These are phyloP conservation scores for Saccharata proteae DNA, from an alignment of 2,329 filamentous ascomycete species.

Conservation along the genomic window DNA sequence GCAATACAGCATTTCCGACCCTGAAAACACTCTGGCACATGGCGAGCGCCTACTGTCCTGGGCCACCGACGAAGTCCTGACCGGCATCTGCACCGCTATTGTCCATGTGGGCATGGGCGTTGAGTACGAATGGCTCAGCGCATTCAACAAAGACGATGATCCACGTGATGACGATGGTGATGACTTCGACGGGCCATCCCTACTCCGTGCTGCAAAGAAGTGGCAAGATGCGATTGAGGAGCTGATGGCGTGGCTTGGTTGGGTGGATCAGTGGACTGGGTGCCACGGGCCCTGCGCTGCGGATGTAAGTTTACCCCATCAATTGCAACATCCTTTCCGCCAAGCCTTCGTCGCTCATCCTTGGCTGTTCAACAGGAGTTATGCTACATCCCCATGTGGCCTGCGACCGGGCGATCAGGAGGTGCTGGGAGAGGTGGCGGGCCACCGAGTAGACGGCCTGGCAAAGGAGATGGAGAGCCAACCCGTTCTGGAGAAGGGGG, in stretches of 20 bases:
- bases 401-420: slow-evolving; percentile 15
- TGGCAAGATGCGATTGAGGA: slow-evolving; percentile 29
- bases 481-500: neutral
- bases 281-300: slow-evolving; percentile 30
- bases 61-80: slow-evolving; percentile 30
- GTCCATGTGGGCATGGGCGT: slow-evolving; percentile 32
- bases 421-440: neutral
- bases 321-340: neutral
- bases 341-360: neutral
- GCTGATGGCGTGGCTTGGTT: slow-evolving; percentile 39
- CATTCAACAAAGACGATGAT: slow-evolving; percentile 16
- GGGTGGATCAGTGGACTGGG: slow-evolving; percentile 34
- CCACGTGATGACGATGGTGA: slow-evolving; percentile 1
- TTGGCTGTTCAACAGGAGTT: slow-evolving; percentile 20
- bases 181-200: neutral
- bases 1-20: slow-evolving; percentile 30
- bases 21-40: slow-evolving; percentile 15
- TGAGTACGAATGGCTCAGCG: slow-evolving; percentile 29
- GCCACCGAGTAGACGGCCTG: neutral
- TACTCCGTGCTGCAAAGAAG: slow-evolving; percentile 1
- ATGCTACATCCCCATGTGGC: slow-evolving; percentile 43
- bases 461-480: neutral
- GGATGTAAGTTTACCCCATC: slow-evolving; percentile 14
- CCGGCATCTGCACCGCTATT: slow-evolving; percentile 29
- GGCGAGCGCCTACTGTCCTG: slow-evolving; percentile 27